These are phyloP conservation scores for Vaccinium vitisidaea DNA, from an alignment of 148 eudicot genomes.

Conservation along the genomic window DNA sequence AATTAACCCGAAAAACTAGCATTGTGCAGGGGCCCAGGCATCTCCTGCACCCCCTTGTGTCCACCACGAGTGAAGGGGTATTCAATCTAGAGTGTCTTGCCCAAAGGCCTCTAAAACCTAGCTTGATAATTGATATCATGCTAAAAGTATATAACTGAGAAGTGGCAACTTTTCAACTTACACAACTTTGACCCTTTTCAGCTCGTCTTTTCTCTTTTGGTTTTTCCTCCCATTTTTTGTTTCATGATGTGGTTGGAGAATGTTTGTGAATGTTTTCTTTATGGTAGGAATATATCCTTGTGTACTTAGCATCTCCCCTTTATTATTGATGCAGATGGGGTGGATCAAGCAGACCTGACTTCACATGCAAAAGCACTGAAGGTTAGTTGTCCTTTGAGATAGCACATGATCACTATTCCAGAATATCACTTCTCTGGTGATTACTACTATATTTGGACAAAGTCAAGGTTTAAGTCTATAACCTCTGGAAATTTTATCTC, in stretches of 20 bases:
- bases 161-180: not conserved
- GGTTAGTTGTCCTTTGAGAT: slow-evolving; percentile 41
- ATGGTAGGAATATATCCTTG: not conserved
- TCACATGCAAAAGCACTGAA: slow-evolving; percentile 95
- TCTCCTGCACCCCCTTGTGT: too few species aligned
- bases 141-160: not conserved
- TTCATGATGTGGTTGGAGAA: not conserved
- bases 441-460: not conserved
- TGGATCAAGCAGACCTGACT: slow-evolving; percentile 98
- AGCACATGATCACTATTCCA: not conserved
- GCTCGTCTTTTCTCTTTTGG: not conserved
- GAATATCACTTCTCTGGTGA: not conserved
- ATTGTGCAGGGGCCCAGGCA: too few species aligned
- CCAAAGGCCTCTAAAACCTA: not conserved
- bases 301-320: not conserved
- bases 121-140: not conserved
- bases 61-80: not conserved
- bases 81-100: not conserved
- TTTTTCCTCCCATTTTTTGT: not conserved
- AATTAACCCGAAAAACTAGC: too few species aligned
- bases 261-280: not conserved
- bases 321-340: slow-evolving; percentile 74
- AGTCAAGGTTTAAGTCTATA: not conserved
- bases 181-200: not conserved
- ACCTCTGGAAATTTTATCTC: not conserved